Evolutionary conservation across 768 basidiomycete species (phyloP).

Genomic region (Royoungia palumana): DNA sequence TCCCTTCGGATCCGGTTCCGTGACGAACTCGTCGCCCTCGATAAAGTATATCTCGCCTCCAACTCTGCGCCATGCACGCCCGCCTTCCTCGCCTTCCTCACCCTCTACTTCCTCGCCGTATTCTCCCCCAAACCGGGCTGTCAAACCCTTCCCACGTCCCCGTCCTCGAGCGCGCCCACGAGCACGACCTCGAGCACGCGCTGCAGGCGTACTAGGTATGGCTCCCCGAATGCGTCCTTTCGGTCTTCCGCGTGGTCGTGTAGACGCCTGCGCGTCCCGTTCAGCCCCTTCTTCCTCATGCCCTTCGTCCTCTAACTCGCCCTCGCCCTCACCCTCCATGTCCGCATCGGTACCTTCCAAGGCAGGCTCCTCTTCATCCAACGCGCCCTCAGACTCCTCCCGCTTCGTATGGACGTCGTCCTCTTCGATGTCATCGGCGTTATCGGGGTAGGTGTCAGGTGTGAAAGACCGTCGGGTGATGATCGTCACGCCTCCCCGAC

Average conservation of each 20-base stretch:
- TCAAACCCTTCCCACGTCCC: conserved; percentile 33
- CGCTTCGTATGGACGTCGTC: conserved; percentile 27
- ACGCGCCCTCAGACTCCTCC: conserved; percentile 29
- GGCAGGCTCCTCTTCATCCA: conserved; percentile 31
- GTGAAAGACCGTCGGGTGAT: conserved; percentile 24
- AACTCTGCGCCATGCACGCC: conserved; percentile 71
- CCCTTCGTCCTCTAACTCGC: conserved; percentile 28
- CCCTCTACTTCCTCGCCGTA: conserved; percentile 41
- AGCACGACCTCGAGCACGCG: conserved; percentile 31
- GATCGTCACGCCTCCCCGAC: conserved; percentile 26
- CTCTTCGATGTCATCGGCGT: conserved; percentile 22
- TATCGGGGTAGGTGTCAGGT: conserved; percentile 21
- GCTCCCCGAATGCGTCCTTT: conserved; percentile 36
- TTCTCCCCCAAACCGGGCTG: conserved; percentile 22
- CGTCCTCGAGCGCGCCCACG: conserved; percentile 44
- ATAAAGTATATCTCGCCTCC: conserved; percentile 73
- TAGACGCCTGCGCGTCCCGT: conserved; percentile 31
- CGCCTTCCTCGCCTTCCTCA: conserved; percentile 40
- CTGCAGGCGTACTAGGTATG: conserved; percentile 27
- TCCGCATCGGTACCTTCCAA: conserved; percentile 27
- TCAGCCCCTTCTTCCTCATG: conserved; percentile 35
- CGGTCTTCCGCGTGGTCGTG: conserved; percentile 37
- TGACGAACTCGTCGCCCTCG: conserved; percentile 86
- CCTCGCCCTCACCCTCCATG: conserved; percentile 28
- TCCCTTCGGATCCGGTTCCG: conserved; percentile 80